phyloP scores from a whole-genome alignment of 2,329 filamentous ascomycete genomes.

The Fusarium succisae region DNA sequence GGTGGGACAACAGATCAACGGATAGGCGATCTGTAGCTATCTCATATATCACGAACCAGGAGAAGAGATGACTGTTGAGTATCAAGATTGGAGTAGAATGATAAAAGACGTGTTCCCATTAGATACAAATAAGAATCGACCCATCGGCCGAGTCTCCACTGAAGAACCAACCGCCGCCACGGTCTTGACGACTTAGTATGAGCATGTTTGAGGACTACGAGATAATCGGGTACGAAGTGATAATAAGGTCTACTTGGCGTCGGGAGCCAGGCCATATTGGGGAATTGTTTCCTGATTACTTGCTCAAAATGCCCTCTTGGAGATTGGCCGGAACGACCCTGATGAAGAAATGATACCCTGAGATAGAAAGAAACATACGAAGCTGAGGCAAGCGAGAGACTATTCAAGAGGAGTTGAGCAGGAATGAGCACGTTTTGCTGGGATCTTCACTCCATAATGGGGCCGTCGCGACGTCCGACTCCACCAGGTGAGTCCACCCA shows the following conservation, averaged over 20 bases:
- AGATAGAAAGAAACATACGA: background rate
- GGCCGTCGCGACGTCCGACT: constrained; percentile 8
- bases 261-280: constrained; percentile 36
- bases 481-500: constrained; percentile 1
- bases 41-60: constrained; percentile 7
- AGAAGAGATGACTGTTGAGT: constrained; percentile 5
- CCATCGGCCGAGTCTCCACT: constrained; percentile 23
- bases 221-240: constrained; percentile 3
- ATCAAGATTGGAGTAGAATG: background rate
- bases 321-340: constrained; percentile 14
- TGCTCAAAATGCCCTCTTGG: constrained; percentile 28
- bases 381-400: constrained; percentile 3
- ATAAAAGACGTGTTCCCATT: constrained; percentile 25
- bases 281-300: constrained; percentile 35
- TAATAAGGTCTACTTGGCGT: constrained; percentile 19
- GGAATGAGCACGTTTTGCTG: constrained; percentile 51
- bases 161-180: constrained; percentile 5
- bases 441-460: constrained; percentile 25
- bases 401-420: constrained; percentile 43
- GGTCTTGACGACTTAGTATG: background rate
- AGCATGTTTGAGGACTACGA: constrained; percentile 27
- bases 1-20: background rate
- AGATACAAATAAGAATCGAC: constrained; percentile 40
- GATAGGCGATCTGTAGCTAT: background rate
- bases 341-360: constrained; percentile 15